Evolutionary conservation across 2,329 filamentous ascomycete genomes (phyloP).

Genomic region (Ambrosiella beaveri): DNA sequence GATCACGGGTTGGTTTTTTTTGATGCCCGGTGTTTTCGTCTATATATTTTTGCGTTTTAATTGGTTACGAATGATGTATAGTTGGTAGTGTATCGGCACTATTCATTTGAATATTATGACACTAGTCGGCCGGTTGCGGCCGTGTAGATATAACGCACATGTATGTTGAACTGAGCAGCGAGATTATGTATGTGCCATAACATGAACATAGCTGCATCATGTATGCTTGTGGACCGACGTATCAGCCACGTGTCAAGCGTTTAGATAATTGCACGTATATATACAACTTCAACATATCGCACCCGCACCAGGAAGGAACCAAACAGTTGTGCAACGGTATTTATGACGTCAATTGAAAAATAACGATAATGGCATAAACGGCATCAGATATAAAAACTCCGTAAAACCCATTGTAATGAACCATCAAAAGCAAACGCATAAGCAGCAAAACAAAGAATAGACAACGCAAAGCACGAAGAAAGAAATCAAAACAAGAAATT

Average conservation of each 20-base stretch:
- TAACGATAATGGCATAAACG: slow-evolving; percentile 4
- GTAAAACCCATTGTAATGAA: not conserved
- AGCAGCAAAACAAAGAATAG: not conserved
- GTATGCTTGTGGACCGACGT: no score
- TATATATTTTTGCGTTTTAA: not conserved
- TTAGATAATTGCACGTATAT: no score
- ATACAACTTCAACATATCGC: no score
- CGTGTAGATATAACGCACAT: not conserved
- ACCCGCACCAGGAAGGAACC: slow-evolving; percentile 47
- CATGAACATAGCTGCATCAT: no score
- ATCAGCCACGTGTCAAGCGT: no score
- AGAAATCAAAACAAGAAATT: not conserved
- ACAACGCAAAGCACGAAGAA: not conserved
- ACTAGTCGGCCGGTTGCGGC: slow-evolving; percentile 3
- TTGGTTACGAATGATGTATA: slow-evolving; percentile 5
- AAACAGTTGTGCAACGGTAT: not conserved
- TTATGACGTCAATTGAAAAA: not conserved
- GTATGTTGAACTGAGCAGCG: not conserved
- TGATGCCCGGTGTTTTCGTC: not conserved
- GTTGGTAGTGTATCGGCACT: not conserved
- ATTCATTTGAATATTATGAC: slow-evolving; percentile 2
- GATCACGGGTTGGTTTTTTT: not conserved
- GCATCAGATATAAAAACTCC: slow-evolving; percentile 1
- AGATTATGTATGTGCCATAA: not conserved
- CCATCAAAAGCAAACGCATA: not conserved